These are phyloP conservation scores for Epichloe bromicola DNA, from an alignment of 2,329 filamentous ascomycete genomes.

Conservation along the genomic window DNA sequence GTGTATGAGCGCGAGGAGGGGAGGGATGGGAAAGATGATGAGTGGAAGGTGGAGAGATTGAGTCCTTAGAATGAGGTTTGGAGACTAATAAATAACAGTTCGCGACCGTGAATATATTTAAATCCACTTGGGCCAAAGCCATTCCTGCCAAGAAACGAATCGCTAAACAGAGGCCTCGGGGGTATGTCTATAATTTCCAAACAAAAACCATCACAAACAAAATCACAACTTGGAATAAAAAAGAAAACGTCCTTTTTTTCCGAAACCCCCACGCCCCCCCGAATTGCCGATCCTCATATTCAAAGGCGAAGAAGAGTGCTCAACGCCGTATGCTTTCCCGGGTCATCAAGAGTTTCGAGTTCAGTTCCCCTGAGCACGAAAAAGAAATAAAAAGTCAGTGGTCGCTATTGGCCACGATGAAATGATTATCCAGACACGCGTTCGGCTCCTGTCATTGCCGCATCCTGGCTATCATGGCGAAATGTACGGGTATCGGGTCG, in stretches of 20 bases:
- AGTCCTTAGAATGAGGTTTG: conserved; percentile 41
- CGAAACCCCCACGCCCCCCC: background rate
- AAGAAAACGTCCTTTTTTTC: background rate
- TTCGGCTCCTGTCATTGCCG: background rate
- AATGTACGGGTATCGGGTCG: background rate
- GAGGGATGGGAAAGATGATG: conserved; percentile 17
- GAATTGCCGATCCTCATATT: background rate
- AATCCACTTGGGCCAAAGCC: too few relatives aligned
- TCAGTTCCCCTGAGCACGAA: too few relatives aligned
- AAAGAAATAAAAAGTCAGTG: background rate
- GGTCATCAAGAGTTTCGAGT: background rate
- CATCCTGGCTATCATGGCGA: background rate
- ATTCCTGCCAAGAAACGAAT: too few relatives aligned
- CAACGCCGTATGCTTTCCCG: background rate
- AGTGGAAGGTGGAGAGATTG: conserved; percentile 59
- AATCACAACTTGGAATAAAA: background rate
- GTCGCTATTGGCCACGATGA: background rate
- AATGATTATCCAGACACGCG: background rate
- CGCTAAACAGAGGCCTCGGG: background rate
- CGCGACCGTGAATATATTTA: too few relatives aligned
- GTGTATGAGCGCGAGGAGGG: conserved; percentile 54
- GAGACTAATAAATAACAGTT: background rate
- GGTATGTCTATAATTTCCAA: background rate
- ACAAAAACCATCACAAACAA: background rate
- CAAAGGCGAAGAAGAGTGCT: background rate